phyloP scores from a whole-genome alignment of 768 basidiomycete genomes.

The Hydnum rufescens region DNA sequence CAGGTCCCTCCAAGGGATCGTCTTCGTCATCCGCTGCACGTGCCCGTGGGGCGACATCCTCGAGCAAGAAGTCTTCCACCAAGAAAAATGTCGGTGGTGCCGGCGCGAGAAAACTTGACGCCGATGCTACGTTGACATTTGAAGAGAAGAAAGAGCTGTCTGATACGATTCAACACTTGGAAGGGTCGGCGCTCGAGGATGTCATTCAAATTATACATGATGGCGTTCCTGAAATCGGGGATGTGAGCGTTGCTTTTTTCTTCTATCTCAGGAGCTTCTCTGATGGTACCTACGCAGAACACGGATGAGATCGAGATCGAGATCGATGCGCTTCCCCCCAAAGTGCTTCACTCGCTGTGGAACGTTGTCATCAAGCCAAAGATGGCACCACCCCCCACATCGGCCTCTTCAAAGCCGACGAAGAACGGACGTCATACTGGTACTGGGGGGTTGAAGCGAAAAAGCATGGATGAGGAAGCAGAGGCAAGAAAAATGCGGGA shows the following conservation, averaged over 20 bases:
- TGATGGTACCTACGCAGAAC: slow-evolving; percentile 31
- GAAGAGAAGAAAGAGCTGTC: slow-evolving; percentile 91
- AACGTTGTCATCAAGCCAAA: slow-evolving; percentile 79
- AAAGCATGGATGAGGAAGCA: slow-evolving; percentile 92
- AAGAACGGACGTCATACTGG: slow-evolving; percentile 51
- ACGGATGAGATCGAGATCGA: slow-evolving; percentile 97
- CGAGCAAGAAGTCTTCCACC: neutral
- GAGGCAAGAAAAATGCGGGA: slow-evolving; percentile 89
- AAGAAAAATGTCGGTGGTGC: neutral
- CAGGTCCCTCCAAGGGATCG: slow-evolving; percentile 24
- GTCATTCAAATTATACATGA: slow-evolving; percentile 10
- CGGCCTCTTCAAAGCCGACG: slow-evolving; percentile 10
- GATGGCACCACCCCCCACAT: slow-evolving; percentile 8
- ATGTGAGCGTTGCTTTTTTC: slow-evolving; percentile 35
- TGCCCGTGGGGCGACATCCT: slow-evolving; percentile 18
- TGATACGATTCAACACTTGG: slow-evolving; percentile 75
- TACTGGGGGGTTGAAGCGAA: slow-evolving; percentile 78
- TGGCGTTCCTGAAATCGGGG: slow-evolving; percentile 68
- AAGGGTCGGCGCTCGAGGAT: slow-evolving; percentile 26
- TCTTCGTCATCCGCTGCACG: slow-evolving; percentile 27
- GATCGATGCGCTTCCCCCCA: slow-evolving; percentile 75
- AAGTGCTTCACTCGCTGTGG: slow-evolving; percentile 82
- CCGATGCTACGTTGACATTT: slow-evolving; percentile 2
- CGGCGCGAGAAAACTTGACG: slow-evolving; percentile 8
- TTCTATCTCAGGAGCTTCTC: neutral